Base-by-base conservation (phyloP, 176 grass and related monocot genomes). In the Otatea glauca region DNA sequence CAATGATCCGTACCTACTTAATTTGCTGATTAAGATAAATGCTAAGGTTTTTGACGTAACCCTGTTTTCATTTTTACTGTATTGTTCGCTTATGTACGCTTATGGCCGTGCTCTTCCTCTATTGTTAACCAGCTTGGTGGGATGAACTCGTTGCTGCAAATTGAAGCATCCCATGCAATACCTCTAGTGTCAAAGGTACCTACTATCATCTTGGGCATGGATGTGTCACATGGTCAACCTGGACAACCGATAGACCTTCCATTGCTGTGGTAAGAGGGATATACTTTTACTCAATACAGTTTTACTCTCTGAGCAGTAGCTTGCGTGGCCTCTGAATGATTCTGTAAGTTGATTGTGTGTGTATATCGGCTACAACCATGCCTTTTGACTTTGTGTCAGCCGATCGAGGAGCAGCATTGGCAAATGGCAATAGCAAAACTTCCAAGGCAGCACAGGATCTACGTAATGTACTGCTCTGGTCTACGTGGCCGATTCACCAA, bases 141-240 rank as follows among this genome's bases (percentile, higher is more conserved):
- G 8, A 77, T 98, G 54, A 98, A 98, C 70, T 95, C 91, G 0
- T 83, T 94, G 70, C 86, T 98, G 34, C 85, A 88, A 71, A 48
- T 89, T 81, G 96, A 98, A 88, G 49, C 75, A 65, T 65, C 77
- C 65, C 74, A 51, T 56, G 65, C 55, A 51, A 95, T 98, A 78
- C 93, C 91, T 29, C 54, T 89, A 29, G 80, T 95, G 14, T 95
- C 93, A 1, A 84, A 86, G 50, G 38, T 59, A 37, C 93, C 93
- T 13, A 95, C 93, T 55, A 87, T 98, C 38, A 95, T 98, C 35
- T 76, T 95, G 50, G 96, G 96, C 21, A 98, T 98, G 96, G 96
- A 92, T 92, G 93, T 98, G 1, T 92, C 91, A 0, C 96, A 94
- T 32, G 96, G 93, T 2, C 89, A 88, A 7, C 93, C 93, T 60